A percentile compares a stretch with the other conserved stretches of the same genome.
These are phyloP conservation scores for Fusarium sp. DNA, from an alignment of 2,329 filamentous ascomycete species.

Conservation along the genomic window DNA sequence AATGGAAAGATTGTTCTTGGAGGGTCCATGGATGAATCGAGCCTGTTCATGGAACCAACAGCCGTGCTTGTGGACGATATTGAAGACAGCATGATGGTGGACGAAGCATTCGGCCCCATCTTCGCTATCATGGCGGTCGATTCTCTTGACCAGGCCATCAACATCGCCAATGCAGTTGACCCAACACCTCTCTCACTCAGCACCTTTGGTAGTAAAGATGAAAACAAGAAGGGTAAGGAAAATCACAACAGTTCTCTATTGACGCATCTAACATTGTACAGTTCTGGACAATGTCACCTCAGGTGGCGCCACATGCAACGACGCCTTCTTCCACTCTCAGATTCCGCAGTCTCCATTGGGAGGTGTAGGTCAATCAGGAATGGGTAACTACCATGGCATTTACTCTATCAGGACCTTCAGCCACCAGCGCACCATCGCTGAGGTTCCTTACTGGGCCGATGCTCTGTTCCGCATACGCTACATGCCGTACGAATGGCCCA, in stretches of 20 bases:
- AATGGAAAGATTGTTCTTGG: conserved; percentile 89
- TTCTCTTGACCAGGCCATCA: conserved; percentile 86
- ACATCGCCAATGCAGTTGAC: conserved; percentile 82
- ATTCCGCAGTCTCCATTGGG: conserved; percentile 61
- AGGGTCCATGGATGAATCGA: conserved; percentile 81
- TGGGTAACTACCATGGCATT: conserved; percentile 62
- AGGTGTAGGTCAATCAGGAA: conserved; percentile 62
- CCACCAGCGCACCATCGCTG: conserved; percentile 55
- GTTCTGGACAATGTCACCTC: conserved; percentile 57
- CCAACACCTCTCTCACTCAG: conserved; percentile 87
- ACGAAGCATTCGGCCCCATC: conserved; percentile 95
- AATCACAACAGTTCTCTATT: not conserved
- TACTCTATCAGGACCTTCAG: conserved; percentile 61
- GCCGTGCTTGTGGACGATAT: conserved; percentile 83
- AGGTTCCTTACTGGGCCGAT: conserved; percentile 55
- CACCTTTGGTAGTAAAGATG: conserved; percentile 83
- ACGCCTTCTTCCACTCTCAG: conserved; percentile 59
- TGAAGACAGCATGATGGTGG: conserved; percentile 78
- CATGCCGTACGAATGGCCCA: conserved; percentile 67
- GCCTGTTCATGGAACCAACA: conserved; percentile 90
- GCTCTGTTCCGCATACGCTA: conserved; percentile 74
- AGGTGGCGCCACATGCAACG: conserved; percentile 65
- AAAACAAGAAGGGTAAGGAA: conserved; percentile 76
- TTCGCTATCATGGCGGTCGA: conserved; percentile 85
- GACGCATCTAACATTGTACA: conserved; percentile 49